Conservation (phyloP, 805 yeast species). For the Myxozyma nipponensis region DNA sequence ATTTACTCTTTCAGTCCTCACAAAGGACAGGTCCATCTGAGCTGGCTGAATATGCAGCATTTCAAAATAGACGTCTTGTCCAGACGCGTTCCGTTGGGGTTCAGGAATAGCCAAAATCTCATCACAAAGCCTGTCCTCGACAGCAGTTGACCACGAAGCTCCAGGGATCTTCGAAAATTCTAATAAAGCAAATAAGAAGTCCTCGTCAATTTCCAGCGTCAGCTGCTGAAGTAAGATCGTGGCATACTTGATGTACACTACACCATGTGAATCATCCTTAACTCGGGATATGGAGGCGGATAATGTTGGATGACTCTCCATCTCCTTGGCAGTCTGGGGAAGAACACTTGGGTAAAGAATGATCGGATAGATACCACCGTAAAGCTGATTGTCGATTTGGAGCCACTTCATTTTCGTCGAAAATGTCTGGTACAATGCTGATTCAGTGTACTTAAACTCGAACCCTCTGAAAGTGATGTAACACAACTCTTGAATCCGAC, state of each 20-base stretch:
- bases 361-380: conserved; percentile 84
- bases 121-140: conserved; percentile 55
- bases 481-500: conserved; percentile 68
- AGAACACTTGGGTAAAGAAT: conserved; percentile 84
- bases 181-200: conserved; percentile 73
- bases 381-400: conserved; percentile 87
- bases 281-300: conserved; percentile 80
- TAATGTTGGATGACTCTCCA: conserved; percentile 85
- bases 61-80: conserved; percentile 84
- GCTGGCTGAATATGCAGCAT: conserved; percentile 89
- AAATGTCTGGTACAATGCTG: conserved; percentile 76
- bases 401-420: conserved; percentile 87
- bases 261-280: conserved; percentile 88
- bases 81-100: conserved; percentile 52
- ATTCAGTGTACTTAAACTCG: conserved; percentile 74
- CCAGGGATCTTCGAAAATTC: conserved; percentile 81
- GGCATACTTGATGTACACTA: conserved; percentile 84
- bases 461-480: conserved; percentile 79
- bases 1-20: conserved; percentile 75
- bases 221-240: conserved; percentile 85
- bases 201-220: conserved; percentile 91
- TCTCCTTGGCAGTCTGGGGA: conserved; percentile 77
- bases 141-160: conserved; percentile 60
- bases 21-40: conserved; percentile 82
- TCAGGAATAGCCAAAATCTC: conserved; percentile 64